A percentile compares a stretch with the other conserved stretches of the same genome.
phyloP scores from a whole-genome alignment of 202 grass and related monocot genomes.

The Carex arenaria region DNA sequence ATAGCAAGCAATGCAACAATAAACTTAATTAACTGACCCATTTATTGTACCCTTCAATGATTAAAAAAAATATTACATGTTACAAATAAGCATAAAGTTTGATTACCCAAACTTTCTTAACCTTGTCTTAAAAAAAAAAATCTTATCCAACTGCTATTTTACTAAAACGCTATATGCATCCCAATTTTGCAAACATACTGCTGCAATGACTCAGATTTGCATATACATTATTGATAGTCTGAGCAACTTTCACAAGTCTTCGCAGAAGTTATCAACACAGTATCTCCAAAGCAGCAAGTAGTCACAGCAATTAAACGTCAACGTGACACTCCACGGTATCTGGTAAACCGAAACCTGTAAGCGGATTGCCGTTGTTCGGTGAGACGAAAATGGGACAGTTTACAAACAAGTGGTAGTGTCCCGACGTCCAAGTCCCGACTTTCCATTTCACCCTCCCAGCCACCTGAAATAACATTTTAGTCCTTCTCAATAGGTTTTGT shows the following conservation, averaged over 20 bases:
- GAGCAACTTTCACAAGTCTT: constrained; percentile 11
- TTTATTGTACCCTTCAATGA: background rate
- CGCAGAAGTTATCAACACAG: background rate
- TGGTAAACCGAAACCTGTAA: constrained; percentile 1
- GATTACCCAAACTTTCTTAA: background rate
- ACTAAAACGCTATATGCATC: background rate
- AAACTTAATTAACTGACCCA: background rate
- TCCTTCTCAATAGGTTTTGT: background rate
- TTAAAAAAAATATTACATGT: background rate
- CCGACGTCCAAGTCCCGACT: constrained; percentile 81
- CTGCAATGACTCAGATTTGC: background rate
- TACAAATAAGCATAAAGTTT: background rate
- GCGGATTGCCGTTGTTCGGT: background rate
- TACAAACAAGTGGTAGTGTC: constrained; percentile 64
- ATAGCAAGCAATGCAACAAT: background rate
- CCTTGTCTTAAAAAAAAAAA: background rate
- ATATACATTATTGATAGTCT: background rate
- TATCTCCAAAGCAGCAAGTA: background rate
- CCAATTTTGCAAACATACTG: background rate
- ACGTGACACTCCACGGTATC: constrained; percentile 18
- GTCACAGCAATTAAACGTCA: background rate
- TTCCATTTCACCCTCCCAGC: constrained; percentile 75
- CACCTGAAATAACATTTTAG: constrained; percentile 26
- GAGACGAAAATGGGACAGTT: constrained; percentile 82
- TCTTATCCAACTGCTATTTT: background rate